Evolutionary conservation across 176 grass and related monocot species (phyloP).

Genomic region (Zea luxurians): DNA sequence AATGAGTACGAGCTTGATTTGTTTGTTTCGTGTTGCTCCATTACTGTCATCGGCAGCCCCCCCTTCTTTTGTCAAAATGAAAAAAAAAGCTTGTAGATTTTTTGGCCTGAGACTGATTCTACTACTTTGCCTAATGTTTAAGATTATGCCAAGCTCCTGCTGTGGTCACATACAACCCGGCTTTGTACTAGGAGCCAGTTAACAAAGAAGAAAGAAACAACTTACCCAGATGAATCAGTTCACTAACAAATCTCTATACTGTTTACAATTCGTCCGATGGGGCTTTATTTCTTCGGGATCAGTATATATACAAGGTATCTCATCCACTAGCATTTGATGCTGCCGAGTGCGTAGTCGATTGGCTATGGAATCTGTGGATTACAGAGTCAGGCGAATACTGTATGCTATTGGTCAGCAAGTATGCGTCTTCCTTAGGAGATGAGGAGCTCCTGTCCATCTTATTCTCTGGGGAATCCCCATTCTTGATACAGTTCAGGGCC

Average conservation of each 20-base stretch:
- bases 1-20: neutral
- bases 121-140: neutral
- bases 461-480: conserved; percentile 10
- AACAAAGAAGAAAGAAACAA: neutral
- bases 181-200: neutral
- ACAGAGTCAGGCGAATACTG: conserved; percentile 61
- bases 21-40: neutral
- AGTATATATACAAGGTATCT: conserved; percentile 13
- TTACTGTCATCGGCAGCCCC: neutral
- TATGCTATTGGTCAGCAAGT: conserved; percentile 31
- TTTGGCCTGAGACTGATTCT: neutral
- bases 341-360: conserved; percentile 44
- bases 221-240: conserved; percentile 24
- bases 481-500: conserved; percentile 48
- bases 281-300: conserved; percentile 20
- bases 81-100: neutral
- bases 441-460: neutral
- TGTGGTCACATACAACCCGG: neutral
- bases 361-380: conserved; percentile 57
- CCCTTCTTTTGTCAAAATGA: neutral
- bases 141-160: conserved; percentile 5
- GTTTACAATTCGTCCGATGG: conserved; percentile 44
- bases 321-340: conserved; percentile 55
- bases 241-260: conserved; percentile 44
- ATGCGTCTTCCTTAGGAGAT: conserved; percentile 35